Evolutionary conservation across 768 basidiomycete genomes (phyloP).

Genomic region (Boletellus emodensis): DNA sequence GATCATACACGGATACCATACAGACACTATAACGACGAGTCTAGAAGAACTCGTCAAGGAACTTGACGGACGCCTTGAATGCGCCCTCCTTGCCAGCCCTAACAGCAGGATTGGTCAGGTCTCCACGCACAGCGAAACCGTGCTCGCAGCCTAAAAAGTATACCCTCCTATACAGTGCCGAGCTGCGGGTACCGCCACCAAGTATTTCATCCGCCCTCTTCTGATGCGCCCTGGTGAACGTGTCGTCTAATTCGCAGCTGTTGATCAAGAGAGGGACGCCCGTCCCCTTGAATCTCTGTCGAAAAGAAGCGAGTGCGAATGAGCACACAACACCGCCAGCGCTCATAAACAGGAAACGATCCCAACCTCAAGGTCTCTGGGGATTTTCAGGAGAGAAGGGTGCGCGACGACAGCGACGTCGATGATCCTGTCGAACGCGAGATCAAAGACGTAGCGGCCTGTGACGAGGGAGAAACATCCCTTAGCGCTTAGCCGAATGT

Average conservation of each 20-base stretch:
- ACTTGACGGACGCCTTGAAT: too few relatives aligned
- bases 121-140: conserved; percentile 47
- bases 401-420: conserved; percentile 50
- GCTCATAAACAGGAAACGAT: too few relatives aligned
- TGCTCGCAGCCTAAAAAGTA: conserved; percentile 48
- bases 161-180: conserved; percentile 46
- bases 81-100: conserved; percentile 43
- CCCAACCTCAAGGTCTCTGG: conserved; percentile 49
- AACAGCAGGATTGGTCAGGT: too few relatives aligned
- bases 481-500: background rate
- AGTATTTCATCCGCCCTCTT: conserved; percentile 46
- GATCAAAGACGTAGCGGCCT: conserved; percentile 59
- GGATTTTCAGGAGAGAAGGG: conserved; percentile 57
- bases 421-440: conserved; percentile 53
- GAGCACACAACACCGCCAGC: too few relatives aligned
- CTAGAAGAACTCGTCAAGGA: too few relatives aligned
- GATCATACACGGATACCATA: too few relatives aligned
- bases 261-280: conserved; percentile 54
- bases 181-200: conserved; percentile 43
- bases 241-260: conserved; percentile 48
- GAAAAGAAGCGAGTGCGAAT: conserved; percentile 1
- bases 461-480: conserved; percentile 2
- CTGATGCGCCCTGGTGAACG: conserved; percentile 46
- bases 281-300: conserved; percentile 46
- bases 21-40: too few relatives aligned